Conservation (phyloP, 2,329 filamentous ascomycete genomes). For the Dothiorella sarmentorum region DNA sequence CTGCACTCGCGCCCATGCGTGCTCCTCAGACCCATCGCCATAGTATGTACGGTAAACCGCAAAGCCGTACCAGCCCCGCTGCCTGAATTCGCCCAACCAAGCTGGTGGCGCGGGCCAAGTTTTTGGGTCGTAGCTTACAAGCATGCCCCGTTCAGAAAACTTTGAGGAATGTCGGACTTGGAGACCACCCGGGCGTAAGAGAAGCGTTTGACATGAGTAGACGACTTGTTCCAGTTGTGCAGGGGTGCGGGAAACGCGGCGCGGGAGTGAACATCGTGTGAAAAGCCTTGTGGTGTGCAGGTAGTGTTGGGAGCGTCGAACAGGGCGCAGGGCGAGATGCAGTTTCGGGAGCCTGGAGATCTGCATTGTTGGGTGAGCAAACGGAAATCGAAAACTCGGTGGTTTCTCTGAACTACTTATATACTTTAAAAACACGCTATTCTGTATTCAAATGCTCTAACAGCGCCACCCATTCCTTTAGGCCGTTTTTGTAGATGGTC, state of each 20-base stretch:
- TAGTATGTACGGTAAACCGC: not conserved
- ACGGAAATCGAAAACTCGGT: not conserved
- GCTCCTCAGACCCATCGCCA: not conserved
- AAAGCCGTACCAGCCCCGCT: not conserved
- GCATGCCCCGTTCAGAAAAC: not conserved
- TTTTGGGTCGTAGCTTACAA: no score
- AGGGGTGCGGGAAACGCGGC: not conserved
- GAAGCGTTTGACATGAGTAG: not conserved
- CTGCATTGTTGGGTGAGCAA: not conserved
- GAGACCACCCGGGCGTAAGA: not conserved
- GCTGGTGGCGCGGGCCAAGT: not conserved
- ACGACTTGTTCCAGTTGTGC: not conserved
- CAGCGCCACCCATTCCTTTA: no score
- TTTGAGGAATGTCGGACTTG: not conserved
- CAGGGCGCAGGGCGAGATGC: not conserved
- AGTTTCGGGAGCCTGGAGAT: not conserved
- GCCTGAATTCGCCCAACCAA: not conserved
- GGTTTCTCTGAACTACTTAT: no score
- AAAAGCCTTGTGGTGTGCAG: no score
- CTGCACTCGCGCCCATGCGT: not conserved
- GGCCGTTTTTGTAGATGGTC: no score
- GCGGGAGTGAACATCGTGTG: not conserved
- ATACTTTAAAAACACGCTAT: no score
- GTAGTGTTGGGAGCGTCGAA: not conserved
- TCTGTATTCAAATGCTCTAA: no score